A percentile compares a stretch with the other conserved stretches of the same genome.
These are phyloP conservation scores for Hanseniaspora hatyaiensis DNA, from an alignment of 805 yeast species.

Conservation along the genomic window DNA sequence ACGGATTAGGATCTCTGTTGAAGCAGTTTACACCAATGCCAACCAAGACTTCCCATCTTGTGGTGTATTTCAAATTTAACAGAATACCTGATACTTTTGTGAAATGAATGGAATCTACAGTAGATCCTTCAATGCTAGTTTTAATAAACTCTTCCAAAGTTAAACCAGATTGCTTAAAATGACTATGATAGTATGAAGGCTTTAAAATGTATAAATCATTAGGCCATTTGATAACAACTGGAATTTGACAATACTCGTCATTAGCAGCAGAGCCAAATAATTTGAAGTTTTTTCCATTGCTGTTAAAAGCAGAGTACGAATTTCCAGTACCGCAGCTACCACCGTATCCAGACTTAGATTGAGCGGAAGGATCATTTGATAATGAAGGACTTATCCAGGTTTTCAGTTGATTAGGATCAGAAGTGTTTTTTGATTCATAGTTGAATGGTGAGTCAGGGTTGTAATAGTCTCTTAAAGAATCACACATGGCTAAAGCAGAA, in stretches of 20 bases:
- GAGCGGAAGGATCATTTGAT: not conserved
- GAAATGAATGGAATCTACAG: not conserved
- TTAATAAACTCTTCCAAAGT: constrained; percentile 14
- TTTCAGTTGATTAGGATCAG: constrained; percentile 23
- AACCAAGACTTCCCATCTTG: constrained; percentile 37
- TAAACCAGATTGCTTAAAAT: constrained; percentile 13
- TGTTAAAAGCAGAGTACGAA: not conserved
- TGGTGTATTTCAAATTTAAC: constrained; percentile 13
- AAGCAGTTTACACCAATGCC: constrained; percentile 82
- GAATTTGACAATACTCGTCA: constrained; percentile 59
- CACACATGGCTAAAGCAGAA: constrained; percentile 69
- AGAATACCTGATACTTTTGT: constrained; percentile 12
- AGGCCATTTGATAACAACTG: constrained; percentile 88
- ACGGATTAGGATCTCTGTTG: constrained; percentile 85
- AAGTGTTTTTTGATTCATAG: not conserved
- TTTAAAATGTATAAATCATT: constrained; percentile 73
- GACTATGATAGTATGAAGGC: constrained; percentile 44
- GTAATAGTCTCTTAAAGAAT: constrained; percentile 51
- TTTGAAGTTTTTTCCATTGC: not conserved
- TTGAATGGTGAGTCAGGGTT: constrained; percentile 5
- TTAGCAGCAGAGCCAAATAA: constrained; percentile 16
- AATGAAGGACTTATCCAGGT: not conserved
- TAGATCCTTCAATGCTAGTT: constrained; percentile 5
- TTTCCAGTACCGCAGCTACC: not conserved
- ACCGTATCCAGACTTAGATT: not conserved